Evolutionary conservation across 2,329 filamentous ascomycete species (phyloP), one percentile per base, ranked within the genome.

Genomic region (Pyrenochaeta sp.): DNA sequence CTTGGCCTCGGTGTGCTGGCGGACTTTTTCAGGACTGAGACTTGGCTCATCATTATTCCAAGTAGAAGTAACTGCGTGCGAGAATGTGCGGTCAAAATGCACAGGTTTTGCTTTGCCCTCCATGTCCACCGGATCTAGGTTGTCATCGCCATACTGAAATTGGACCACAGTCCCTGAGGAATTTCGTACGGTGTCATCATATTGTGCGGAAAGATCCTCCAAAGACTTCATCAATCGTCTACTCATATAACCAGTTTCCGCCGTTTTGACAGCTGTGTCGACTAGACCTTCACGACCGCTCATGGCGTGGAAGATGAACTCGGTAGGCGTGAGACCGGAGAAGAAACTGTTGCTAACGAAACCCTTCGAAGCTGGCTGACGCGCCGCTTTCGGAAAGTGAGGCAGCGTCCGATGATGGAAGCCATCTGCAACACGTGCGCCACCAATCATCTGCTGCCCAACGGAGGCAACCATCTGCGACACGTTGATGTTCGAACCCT

Each of bases 301-400:
- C 81, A 98, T 97, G 66, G 95, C 95, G 86, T 99, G 95, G 80
- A 99, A 98, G 56, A 98, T 86, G 77, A 99, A 98, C 72, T 99
- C 95, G 0, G 91, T 93, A 1, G 95, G 94, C 1, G 90, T 85
- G 0, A 99, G 83, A 1, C 95, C 95, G 0, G 91, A 91, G 78
- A 97, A 99, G 84, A 99, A 99, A 80, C 93, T 97, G 81, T 98
- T 97, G 61, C 89, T 88, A 48, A 99, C 94, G 81, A 99, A 99
- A 64, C 95, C 95, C 77, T 98, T 99, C 0, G 93, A 93, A 0
- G 92, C 90, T n/a, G 95, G 92, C 68, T 96, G 91, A 46, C 92
- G 90, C 52, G 92, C 89, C 67, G 95, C 93, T 78, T 98, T 98
- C 52, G 93, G 90, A 75, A 98, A 99, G 78, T 99, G 95, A 39